Percentiles rank a stretch among this genome's conserved stretches.
These are phyloP conservation scores for Ilex asprella DNA, from an alignment of 257 asterid species.

Conservation along the genomic window DNA sequence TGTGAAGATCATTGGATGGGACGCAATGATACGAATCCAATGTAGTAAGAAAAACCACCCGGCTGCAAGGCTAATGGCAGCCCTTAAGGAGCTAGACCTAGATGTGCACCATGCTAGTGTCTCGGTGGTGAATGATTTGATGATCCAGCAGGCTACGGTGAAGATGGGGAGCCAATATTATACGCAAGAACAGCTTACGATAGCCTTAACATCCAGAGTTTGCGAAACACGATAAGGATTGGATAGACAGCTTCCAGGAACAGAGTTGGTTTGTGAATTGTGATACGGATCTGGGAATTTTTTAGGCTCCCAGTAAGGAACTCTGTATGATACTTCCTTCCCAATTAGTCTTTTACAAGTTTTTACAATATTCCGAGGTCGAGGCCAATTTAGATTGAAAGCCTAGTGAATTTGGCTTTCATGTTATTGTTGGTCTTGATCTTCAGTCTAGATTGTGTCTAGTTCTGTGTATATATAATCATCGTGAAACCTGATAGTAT, in stretches of 20 bases:
- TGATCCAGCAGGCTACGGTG: slow-evolving; percentile 81
- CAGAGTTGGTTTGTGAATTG: background rate
- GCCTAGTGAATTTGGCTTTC: too few relatives aligned
- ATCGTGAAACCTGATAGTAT: too few relatives aligned
- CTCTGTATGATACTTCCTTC: slow-evolving; percentile 4
- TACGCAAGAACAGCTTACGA: slow-evolving; percentile 63
- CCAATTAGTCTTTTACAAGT: too few relatives aligned
- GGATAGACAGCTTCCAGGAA: background rate
- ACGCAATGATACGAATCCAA: slow-evolving; percentile 69
- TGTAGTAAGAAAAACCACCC: slow-evolving; percentile 71
- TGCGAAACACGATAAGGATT: slow-evolving; percentile 31
- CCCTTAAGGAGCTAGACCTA: slow-evolving; percentile 54
- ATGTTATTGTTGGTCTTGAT: too few relatives aligned
- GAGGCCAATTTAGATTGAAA: too few relatives aligned
- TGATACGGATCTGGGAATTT: slow-evolving; percentile 4
- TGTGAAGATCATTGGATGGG: slow-evolving; percentile 67
- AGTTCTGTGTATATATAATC: too few relatives aligned
- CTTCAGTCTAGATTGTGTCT: too few relatives aligned
- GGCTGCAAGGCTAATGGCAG: slow-evolving; percentile 72
- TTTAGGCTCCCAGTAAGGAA: slow-evolving; percentile 5
- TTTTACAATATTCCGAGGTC: too few relatives aligned
- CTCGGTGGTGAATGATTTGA: slow-evolving; percentile 67
- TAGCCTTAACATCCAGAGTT: slow-evolving; percentile 52
- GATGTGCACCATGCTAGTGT: slow-evolving; percentile 78
- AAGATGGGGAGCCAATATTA: slow-evolving; percentile 62